Conservation (phyloP, 495 filamentous ascomycete genomes). For the Penicillium cosmopolitanum region DNA sequence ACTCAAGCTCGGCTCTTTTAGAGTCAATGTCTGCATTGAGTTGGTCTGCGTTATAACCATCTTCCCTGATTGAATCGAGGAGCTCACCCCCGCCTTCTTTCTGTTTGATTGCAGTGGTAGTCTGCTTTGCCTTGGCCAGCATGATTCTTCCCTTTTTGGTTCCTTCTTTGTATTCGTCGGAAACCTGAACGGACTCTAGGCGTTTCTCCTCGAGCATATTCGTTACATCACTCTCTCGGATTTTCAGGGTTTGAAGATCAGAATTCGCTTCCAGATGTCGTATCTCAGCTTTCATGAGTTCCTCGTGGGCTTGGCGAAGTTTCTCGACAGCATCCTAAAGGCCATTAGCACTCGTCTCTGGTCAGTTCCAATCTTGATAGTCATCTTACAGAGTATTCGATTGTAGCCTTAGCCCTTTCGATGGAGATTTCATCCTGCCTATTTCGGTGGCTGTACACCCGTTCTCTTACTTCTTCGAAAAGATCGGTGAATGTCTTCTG, state of each 20-base stretch:
- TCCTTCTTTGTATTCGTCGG: slow-evolving; percentile 33
- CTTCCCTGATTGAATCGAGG: slow-evolving; percentile 30
- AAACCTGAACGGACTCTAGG: slow-evolving; percentile 41
- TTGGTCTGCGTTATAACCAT: slow-evolving; percentile 58
- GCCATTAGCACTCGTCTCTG: slow-evolving; percentile 14
- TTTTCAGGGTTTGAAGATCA: slow-evolving; percentile 66
- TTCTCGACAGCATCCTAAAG: slow-evolving; percentile 59
- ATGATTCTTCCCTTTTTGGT: slow-evolving; percentile 39
- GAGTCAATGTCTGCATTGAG: slow-evolving; percentile 76
- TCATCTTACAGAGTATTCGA: slow-evolving; percentile 65
- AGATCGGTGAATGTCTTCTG: slow-evolving; percentile 44
- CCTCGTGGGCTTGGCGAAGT: slow-evolving; percentile 62
- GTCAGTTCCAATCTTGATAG: background rate
- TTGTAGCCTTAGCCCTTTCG: slow-evolving; percentile 62
- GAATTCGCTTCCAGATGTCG: slow-evolving; percentile 77
- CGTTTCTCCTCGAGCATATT: slow-evolving; percentile 53
- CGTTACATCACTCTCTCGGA: slow-evolving; percentile 62
- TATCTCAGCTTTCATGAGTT: slow-evolving; percentile 68
- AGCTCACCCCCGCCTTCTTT: slow-evolving; percentile 37
- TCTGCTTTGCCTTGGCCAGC: slow-evolving; percentile 37
- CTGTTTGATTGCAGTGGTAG: slow-evolving; percentile 13
- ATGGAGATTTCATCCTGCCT: slow-evolving; percentile 62
- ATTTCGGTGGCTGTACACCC: slow-evolving; percentile 45
- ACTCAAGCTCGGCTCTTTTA: slow-evolving; percentile 71
- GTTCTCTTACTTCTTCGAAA: slow-evolving; percentile 44